phyloP scores from a whole-genome alignment of 768 basidiomycete genomes.

The Leccinum imitatum region DNA sequence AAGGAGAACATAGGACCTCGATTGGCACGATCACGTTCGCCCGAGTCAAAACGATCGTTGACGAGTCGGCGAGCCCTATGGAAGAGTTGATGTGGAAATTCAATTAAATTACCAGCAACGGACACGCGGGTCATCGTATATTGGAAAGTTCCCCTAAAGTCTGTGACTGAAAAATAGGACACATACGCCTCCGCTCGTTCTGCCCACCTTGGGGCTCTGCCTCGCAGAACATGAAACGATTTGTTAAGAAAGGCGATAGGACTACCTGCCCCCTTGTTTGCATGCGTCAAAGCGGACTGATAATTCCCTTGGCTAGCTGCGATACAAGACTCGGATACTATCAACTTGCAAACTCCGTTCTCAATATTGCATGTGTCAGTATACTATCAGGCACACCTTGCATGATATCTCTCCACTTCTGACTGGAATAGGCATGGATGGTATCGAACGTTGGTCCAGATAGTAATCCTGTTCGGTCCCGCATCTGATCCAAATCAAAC shows the following conservation, averaged over 20 bases:
- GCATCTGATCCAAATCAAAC: not conserved
- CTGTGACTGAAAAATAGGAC: not conserved
- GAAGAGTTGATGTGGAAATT: not conserved
- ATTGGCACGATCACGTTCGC: slow-evolving; percentile 8
- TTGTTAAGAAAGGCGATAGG: not conserved
- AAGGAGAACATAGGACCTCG: not conserved
- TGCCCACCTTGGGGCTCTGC: no score
- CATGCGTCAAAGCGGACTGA: no score
- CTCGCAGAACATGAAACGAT: not conserved
- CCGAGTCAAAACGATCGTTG: not conserved
- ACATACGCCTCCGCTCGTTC: not conserved
- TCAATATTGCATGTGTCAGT: not conserved
- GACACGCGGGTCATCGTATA: not conserved
- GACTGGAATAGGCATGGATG: not conserved
- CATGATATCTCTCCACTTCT: not conserved
- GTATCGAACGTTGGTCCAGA: not conserved
- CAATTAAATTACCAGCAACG: not conserved
- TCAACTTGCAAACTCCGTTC: not conserved
- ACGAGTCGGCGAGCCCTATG: not conserved
- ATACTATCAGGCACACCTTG: not conserved
- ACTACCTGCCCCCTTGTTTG: not conserved
- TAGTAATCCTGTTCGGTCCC: not conserved
- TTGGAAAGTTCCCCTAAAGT: not conserved
- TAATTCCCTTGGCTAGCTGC: no score
- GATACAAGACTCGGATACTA: no score